Evolutionary conservation across 2,329 filamentous ascomycete genomes (phyloP), one percentile per base, ranked within the genome.

Genomic region (Canariomyces notabilis): DNA sequence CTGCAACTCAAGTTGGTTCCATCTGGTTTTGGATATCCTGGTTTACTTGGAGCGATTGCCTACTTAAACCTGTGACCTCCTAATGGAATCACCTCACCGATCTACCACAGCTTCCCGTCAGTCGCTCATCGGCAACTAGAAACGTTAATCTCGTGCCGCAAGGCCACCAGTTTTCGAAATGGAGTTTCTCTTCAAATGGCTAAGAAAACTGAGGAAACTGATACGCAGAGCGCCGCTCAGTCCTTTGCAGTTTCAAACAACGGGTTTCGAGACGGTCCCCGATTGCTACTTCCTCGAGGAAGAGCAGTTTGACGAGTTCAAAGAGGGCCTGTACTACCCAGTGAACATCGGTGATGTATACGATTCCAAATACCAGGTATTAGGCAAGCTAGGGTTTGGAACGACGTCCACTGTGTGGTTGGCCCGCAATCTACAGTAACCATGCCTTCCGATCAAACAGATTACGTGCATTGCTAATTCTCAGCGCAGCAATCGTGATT

Each of bases 321-420:
- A 31, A 8, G 7, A 22, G 2, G 41, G 41, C 0, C 3, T 16
- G 2, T 48, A 33, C 12, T 48, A 37, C 11, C 46, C 37, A 1
- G 32, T 48, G 1, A 20, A 38, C 2, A 49, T 45, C 12, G 46
- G 46, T 1, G 42, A 49, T n/a, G n/a, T 49, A 1, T 34, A 18
- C 4, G 15, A 6, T 18, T 37, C 42, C 9, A 40, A 33, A 11
- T 45, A 45, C 37, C 46, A 49, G n/a, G 19, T 49, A 4, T 11
- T 45, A 1, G 42, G 46, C 14, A 49, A 45, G 16, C 14, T 49
- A 16, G 46, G 46, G 1, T 38, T 45, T 26, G 42, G 42, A 6
- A 7, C 23, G 2, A 49, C 37, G 1, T 45, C 46, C 2, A 45
- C 42, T 1, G 46, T 38, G 7, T 49, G 42, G 37, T 37, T 49